Base-by-base conservation (phyloP, 2,329 filamentous ascomycete genomes). In the Neonectria hederae region DNA sequence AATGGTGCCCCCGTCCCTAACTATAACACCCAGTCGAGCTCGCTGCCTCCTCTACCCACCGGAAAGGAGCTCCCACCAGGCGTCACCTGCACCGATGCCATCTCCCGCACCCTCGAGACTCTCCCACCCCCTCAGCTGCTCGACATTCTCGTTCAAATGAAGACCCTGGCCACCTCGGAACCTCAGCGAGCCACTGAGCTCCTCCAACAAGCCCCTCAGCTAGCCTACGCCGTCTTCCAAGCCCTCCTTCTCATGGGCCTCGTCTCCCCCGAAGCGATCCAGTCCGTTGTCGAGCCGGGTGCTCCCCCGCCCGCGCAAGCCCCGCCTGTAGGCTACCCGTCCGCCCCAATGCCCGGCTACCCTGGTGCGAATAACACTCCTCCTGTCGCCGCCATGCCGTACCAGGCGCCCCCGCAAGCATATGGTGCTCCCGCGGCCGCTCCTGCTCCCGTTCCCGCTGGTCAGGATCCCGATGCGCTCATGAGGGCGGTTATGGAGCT, bases 161-260 rank as follows among this genome's bases (percentile, higher is more conserved):
- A 98, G 81, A 88, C 90, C 3, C 84, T 98, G 13, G 93, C 93
- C n/a, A 88, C 89, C 54, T 88, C 86, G 24, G 94, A 98, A 72
- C 94, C 95, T 2, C 85, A 87, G 21, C 92, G 93, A 75, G 94
- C 94, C 4, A 94, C 91, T 0, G 93, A 97, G 75, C 88, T 98
- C 43, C 87, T 99, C 45, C 86, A 91, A 66, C 91, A 95, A 81
- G 94, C 94, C 1, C 96, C 96, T 0, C 96, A 99, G 80, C 89
- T 99, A 48, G 89, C 93, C 5, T 98, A 97, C 74, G 96, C 96
- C 62, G 91, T 98, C 69, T 98, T 98, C 81, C 95, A 98, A 80
- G 92, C 94, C 24, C 86, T 98, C 10, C 87, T 98, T 2, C 88
- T 97, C 40, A 96, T 98, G 88, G 93, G 94, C 49, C 89, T 98